A percentile compares a stretch with the other conserved stretches of the same genome.
Evolutionary conservation across 2,329 filamentous ascomycete genomes (phyloP).

Genomic region (Zalaria sp.): DNA sequence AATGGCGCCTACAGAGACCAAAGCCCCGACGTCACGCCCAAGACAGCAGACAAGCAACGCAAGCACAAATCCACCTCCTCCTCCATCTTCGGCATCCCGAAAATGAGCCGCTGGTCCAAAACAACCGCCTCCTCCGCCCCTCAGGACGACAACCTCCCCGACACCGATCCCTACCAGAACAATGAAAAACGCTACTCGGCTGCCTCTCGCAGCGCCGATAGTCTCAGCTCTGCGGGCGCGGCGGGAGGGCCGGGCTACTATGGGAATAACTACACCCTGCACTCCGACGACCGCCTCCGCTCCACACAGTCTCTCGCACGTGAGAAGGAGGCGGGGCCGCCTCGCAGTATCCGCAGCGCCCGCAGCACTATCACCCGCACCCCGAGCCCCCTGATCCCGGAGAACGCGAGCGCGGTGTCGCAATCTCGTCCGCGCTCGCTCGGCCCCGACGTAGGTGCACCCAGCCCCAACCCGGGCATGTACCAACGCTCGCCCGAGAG

Average conservation of each 20-base stretch:
- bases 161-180: conserved; percentile 12
- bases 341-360: conserved; percentile 20
- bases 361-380: conserved; percentile 22
- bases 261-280: conserved; percentile 35
- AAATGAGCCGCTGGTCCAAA: conserved; percentile 94
- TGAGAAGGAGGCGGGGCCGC: conserved; percentile 4
- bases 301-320: conserved; percentile 22
- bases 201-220: conserved; percentile 41
- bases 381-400: conserved; percentile 39
- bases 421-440: background rate
- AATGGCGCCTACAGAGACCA: conserved; percentile 18
- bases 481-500: background rate
- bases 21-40: conserved; percentile 61
- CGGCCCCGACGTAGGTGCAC: background rate
- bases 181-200: conserved; percentile 43
- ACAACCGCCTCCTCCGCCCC: conserved; percentile 83
- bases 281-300: conserved; percentile 41
- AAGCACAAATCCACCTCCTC: conserved; percentile 83
- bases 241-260: conserved; percentile 28
- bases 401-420: conserved; percentile 26
- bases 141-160: conserved; percentile 48
- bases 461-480: background rate
- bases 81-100: conserved; percentile 59
- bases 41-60: conserved; percentile 59
- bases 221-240: conserved; percentile 1